A percentile compares a stretch with the other conserved stretches of the same genome.
These are phyloP conservation scores for Lachnellula hyalina DNA, from an alignment of 2,329 filamentous ascomycete species.

Conservation along the genomic window DNA sequence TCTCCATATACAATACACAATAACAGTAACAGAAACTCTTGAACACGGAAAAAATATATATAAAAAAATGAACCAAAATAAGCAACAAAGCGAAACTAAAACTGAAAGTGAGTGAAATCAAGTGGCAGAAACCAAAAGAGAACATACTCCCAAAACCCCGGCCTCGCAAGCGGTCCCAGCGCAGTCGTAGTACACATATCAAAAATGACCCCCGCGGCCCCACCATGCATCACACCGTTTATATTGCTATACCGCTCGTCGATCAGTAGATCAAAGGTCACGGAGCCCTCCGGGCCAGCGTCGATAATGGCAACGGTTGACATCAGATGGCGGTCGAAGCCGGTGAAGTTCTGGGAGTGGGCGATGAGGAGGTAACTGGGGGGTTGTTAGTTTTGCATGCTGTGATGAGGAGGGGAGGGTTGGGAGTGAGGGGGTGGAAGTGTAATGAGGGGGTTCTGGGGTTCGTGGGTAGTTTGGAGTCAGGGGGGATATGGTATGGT, in stretches of 20 bases:
- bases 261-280: conserved; percentile 40
- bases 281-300: conserved; percentile 30
- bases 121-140: conserved; percentile 1
- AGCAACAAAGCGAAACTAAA: no score
- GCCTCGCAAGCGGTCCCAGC: conserved; percentile 41
- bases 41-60: no score
- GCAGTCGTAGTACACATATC: conserved; percentile 49
- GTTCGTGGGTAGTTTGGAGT: no score
- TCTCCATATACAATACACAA: no score
- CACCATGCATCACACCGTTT: conserved; percentile 46
- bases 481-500: no score
- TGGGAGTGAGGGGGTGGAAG: no score
- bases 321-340: conserved; percentile 26
- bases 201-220: conserved; percentile 48
- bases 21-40: background rate
- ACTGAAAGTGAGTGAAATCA: background rate
- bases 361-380: conserved; percentile 24
- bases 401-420: no score
- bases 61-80: no score
- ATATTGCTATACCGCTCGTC: conserved; percentile 41
- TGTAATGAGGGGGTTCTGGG: no score
- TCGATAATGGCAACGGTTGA: conserved; percentile 25
- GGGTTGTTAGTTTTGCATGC: background rate
- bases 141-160: conserved; percentile 44
- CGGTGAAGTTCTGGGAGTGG: conserved; percentile 6